A percentile compares a stretch with the other conserved stretches of the same genome.
Conservation (phyloP, 768 basidiomycete genomes). For the Tulasnella sp. region DNA sequence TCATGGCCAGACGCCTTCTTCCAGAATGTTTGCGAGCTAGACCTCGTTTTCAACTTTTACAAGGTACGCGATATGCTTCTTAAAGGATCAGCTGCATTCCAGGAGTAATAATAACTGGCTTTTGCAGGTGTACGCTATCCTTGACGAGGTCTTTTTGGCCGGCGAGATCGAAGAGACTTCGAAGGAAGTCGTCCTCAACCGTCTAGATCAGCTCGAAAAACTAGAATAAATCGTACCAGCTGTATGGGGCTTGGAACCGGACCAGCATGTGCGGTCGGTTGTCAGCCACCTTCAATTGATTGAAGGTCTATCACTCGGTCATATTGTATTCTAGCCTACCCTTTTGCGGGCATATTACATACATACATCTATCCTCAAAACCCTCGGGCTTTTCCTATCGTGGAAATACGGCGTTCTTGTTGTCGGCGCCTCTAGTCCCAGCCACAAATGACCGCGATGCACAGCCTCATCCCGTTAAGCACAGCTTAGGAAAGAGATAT, state of each 20-base stretch:
- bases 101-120: background rate
- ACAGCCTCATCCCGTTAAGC: background rate
- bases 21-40: conserved; percentile 96
- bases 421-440: background rate
- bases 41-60: conserved; percentile 98
- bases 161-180: conserved; percentile 98
- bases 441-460: background rate
- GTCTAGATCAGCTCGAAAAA: conserved; percentile 89
- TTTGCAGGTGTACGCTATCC: conserved; percentile 84
- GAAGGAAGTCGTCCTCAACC: conserved; percentile 86
- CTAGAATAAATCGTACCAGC: conserved; percentile 52
- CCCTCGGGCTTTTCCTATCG: background rate
- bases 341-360: background rate
- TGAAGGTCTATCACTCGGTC: background rate
- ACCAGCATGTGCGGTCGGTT: background rate
- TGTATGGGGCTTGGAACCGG: background rate
- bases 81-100: background rate
- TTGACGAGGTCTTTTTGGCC: conserved; percentile 96
- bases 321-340: background rate
- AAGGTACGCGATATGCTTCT: conserved; percentile 52
- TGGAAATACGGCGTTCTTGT: background rate
- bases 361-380: background rate
- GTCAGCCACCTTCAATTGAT: background rate
- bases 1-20: conserved; percentile 81
- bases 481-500: background rate